Evolutionary conservation across 1,284 basidiomycete species (phyloP).

Genomic region (Ceratobasidium sp.): DNA sequence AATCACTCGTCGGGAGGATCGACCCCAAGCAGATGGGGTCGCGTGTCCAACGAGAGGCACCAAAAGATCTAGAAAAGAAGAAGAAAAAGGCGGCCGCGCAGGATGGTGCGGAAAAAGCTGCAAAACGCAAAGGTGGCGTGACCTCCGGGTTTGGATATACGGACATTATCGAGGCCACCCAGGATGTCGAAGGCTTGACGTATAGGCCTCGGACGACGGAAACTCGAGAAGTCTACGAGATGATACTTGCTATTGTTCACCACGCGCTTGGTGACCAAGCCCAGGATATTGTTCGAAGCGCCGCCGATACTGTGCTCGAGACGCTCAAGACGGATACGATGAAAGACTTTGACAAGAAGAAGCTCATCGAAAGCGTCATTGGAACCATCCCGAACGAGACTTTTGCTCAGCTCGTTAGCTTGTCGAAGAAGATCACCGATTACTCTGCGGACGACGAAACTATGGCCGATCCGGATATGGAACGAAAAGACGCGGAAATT

Average conservation of each 20-base stretch:
- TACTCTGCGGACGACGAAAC: conserved; percentile 90
- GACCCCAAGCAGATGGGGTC: conserved; percentile 95
- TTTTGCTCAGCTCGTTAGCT: conserved; percentile 88
- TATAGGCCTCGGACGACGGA: conserved; percentile 95
- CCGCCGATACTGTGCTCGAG: conserved; percentile 92
- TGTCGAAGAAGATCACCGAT: conserved; percentile 97
- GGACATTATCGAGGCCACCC: conserved; percentile 93
- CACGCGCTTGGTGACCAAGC: conserved; percentile 92
- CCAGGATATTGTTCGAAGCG: conserved; percentile 94
- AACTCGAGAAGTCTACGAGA: conserved; percentile 94
- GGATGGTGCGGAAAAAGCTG: conserved; percentile 69
- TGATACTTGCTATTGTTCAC: conserved; percentile 89
- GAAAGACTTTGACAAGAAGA: conserved; percentile 99
- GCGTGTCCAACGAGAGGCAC: conserved; percentile 83
- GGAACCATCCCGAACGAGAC: conserved; percentile 78
- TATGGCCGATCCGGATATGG: conserved; percentile 79
- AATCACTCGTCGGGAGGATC: conserved; percentile 92
- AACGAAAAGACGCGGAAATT: conserved; percentile 83
- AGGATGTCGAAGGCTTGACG: conserved; percentile 91
- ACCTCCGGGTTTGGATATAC: conserved; percentile 79
- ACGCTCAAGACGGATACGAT: conserved; percentile 89
- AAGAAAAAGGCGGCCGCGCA: conserved; percentile 79
- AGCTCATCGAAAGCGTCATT: conserved; percentile 89
- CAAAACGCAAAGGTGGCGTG: conserved; percentile 66
- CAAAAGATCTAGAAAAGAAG: conserved; percentile 96